A percentile compares a stretch with the other conserved stretches of the same genome.
phyloP scores from a whole-genome alignment of 306 rosid species.

The Fagus sylvatica region DNA sequence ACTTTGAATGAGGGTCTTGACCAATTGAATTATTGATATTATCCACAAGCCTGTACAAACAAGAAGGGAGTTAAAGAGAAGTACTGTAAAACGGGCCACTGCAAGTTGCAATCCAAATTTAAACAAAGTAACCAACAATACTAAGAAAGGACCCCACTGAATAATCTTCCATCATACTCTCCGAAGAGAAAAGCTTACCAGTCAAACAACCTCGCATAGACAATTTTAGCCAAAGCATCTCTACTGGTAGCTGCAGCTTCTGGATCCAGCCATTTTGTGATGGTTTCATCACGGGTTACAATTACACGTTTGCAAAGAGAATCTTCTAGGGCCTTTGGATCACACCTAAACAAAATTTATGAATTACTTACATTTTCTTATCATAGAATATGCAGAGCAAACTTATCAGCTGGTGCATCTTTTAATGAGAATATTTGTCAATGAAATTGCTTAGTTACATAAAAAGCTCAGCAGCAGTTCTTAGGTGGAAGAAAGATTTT shows the following conservation, averaged over 20 bases:
- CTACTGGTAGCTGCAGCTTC: constrained; percentile 87
- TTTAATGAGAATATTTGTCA: constrained; percentile 25
- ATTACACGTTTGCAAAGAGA: constrained; percentile 99
- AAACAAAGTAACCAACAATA: constrained; percentile 22
- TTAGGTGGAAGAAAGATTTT: constrained; percentile 82
- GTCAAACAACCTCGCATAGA: constrained; percentile 91
- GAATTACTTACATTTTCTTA: constrained; percentile 23
- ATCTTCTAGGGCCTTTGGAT: constrained; percentile 89
- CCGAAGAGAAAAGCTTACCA: constrained; percentile 55
- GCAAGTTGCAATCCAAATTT: constrained; percentile 16
- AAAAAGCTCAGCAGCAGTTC: constrained; percentile 89
- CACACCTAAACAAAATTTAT: constrained; percentile 70
- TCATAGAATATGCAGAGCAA: constrained; percentile 30
- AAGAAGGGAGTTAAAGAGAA: constrained; percentile 29
- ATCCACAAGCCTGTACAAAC: constrained; percentile 85
- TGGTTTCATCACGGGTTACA: constrained; percentile 95
- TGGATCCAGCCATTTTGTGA: constrained; percentile 93
- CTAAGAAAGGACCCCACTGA: constrained; percentile 12
- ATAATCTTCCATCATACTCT: constrained; percentile 22
- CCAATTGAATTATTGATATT: constrained; percentile 90
- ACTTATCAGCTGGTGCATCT: constrained; percentile 11
- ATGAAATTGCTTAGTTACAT: constrained; percentile 49
- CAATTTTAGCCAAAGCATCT: constrained; percentile 96
- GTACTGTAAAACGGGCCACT: neutral
- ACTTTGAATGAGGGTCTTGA: constrained; percentile 88